phyloP scores from a whole-genome alignment of 176 grass and related monocot genomes.

The Rhynchospora pubera region DNA sequence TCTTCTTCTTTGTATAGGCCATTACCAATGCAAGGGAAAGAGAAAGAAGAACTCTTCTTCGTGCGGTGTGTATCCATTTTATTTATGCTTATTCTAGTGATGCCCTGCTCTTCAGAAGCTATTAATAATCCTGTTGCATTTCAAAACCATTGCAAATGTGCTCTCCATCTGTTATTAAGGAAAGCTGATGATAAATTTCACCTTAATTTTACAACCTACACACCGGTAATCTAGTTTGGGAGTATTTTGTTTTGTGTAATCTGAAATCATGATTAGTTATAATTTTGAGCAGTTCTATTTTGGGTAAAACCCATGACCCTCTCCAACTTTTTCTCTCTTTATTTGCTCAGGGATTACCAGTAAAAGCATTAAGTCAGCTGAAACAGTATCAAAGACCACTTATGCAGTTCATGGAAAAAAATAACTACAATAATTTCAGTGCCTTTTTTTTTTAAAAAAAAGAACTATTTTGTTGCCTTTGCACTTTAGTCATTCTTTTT shows the following conservation, averaged over 20 bases:
- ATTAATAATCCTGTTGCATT: neutral
- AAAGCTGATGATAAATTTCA: neutral
- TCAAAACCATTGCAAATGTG: neutral
- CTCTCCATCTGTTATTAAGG: neutral
- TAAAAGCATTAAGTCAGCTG: neutral
- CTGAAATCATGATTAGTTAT: neutral
- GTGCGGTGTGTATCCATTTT: constrained; percentile 42
- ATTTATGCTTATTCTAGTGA: constrained; percentile 12
- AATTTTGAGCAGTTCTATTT: neutral
- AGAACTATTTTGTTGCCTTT: neutral
- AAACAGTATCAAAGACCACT: neutral
- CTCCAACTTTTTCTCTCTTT: neutral
- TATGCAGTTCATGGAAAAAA: neutral
- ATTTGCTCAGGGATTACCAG: neutral
- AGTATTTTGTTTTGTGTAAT: neutral
- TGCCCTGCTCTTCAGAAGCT: neutral
- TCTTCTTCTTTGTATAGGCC: constrained; percentile 39
- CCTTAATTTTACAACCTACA: neutral
- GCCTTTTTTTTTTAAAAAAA: neutral
- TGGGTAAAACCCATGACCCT: neutral
- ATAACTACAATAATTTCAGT: no score
- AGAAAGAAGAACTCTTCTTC: constrained; percentile 78
- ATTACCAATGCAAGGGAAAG: constrained; percentile 80
- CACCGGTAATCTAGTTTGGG: neutral
- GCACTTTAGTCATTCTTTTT: neutral